Base-by-base conservation (phyloP, 768 basidiomycete species). In the Lactarius quietus region DNA sequence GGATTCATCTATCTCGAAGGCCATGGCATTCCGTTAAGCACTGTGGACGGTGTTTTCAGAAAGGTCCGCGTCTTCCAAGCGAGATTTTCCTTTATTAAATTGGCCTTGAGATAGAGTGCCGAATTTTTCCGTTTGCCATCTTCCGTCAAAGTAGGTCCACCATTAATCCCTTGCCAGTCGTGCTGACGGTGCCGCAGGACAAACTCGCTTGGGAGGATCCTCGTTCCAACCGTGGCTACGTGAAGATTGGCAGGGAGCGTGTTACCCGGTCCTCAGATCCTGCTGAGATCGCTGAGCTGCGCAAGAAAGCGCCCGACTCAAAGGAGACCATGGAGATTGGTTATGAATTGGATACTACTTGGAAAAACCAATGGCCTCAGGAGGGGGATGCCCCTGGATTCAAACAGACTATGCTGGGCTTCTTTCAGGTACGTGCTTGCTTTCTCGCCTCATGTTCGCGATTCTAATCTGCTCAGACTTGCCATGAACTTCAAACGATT, bases 281-380 rank as follows among this genome's bases (percentile, higher is more conserved):
- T 12, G 75, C 79, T 20, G 91, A 92, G 76, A 93, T 95, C 69
- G 87, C 86, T 53, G 74, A 80, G 52, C 77, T 94, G 26, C 86
- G 93, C n/a, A 79, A 77, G 64, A 86, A 84, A 65, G 86, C 92
- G 0, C 92, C 93, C 0, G 92, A 93, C 72, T 85, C 77, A 76
- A 92, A 93, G 75, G 92, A 95, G 74, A 80, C 85, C 9, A 92
- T 95, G 86, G 93, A 95, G 74, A 93, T 95, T 53, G 92, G 93
- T 35, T 82, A 89, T 29, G 92, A 95, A 64, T 89, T 88, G 85
- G 91, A 90, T 69, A 78, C 82, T 18, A 80, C 76, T 43, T 92
- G 88, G 87, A 85, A 83, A 73, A 95, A 95, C 73, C 81, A 82
- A 68, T 95, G 93, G 93, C 92, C 90, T 4, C 76, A 78, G 51